Conservation (phyloP, 2,329 filamentous ascomycete species). For the Aspergillus floridensis region DNA sequence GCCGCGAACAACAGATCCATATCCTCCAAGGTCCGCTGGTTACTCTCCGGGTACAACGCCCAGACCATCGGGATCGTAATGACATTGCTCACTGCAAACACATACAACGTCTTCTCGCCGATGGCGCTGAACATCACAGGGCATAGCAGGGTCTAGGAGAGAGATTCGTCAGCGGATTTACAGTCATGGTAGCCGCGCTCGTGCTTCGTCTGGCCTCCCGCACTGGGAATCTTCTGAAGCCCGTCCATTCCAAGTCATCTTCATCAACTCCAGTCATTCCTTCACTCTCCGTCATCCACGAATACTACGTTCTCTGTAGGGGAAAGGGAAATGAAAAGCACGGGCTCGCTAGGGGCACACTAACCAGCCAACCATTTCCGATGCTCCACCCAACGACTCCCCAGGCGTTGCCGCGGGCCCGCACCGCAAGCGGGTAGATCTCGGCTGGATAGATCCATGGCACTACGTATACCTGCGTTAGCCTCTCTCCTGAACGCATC, state of each 20-base stretch:
- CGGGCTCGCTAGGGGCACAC: conserved; percentile 18
- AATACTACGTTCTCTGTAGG: no score
- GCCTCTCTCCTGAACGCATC: conserved; percentile 39
- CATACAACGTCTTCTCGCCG: conserved; percentile 69
- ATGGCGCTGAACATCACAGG: conserved; percentile 64
- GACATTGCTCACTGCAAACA: conserved; percentile 68
- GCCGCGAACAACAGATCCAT: conserved; percentile 72
- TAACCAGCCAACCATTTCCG: conserved; percentile 65
- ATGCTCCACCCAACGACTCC: conserved; percentile 75
- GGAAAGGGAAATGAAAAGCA: conserved; percentile 7
- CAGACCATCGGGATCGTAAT: conserved; percentile 68
- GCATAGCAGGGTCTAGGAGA: conserved; percentile 46
- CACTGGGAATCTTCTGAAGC: no score
- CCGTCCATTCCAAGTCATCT: no score
- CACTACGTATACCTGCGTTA: conserved; percentile 41
- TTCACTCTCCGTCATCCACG: no score
- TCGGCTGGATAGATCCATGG: conserved; percentile 68
- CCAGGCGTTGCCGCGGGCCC: conserved; percentile 73
- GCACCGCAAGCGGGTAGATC: conserved; percentile 68
- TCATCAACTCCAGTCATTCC: no score
- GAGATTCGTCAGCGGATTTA: conserved; percentile 16
- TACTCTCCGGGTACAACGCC: conserved; percentile 72
- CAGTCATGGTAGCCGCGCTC: neutral
- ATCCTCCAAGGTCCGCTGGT: conserved; percentile 70
- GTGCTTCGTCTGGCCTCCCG: no score